Evolutionary conservation across 2,329 filamentous ascomycete species (phyloP), one percentile per base, ranked within the genome.

Genomic region (Arthrobotrys conoides): DNA sequence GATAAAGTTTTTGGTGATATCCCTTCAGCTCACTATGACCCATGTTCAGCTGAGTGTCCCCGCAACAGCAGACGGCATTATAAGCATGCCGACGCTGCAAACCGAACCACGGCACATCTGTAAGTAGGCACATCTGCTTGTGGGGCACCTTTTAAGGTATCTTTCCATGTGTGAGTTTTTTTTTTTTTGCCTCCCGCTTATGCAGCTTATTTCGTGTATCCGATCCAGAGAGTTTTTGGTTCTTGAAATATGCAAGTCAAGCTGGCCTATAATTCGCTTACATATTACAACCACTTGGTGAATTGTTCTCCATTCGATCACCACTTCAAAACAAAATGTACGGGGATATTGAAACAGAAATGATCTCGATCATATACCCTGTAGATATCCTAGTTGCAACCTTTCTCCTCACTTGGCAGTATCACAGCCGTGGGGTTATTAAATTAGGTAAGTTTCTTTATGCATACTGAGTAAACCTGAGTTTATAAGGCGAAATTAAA

Each of bases 151-250:
- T 27, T 61, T 61, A 22, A 30, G 30, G 27, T 30, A n/a, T 22
- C 36, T 20, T 14, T 36, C 18, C 8, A 46, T 61, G 55, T 14
- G 53, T 10, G 53, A 38, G 14, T 46, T 20, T 46, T 46, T 46
- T 46, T 46, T 67, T 44, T 65, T 76, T 71, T 71, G 73, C 67
- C 67, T 77, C 61, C 73, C 73, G 73, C 67, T 68, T 67, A 71
- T 71, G 66, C 73, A 64, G 73, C 61, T 67, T 67, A 44, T 27
- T 61, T n/a, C 18, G 20, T 59, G 67, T 67, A 30, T 44, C 72
- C 48, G 66, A 63, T 69, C 30, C 36, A 41, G 44, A 53, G 24
- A 30, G n/a, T 69, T 53, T 22, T 48, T 18, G 33, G 8, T 36
- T 36, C 6, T 36, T 38, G 38, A 59, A 76, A 49, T 66, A 55